phyloP scores from a whole-genome alignment of 345 rosid species.

The Cardamine resedifolia region DNA sequence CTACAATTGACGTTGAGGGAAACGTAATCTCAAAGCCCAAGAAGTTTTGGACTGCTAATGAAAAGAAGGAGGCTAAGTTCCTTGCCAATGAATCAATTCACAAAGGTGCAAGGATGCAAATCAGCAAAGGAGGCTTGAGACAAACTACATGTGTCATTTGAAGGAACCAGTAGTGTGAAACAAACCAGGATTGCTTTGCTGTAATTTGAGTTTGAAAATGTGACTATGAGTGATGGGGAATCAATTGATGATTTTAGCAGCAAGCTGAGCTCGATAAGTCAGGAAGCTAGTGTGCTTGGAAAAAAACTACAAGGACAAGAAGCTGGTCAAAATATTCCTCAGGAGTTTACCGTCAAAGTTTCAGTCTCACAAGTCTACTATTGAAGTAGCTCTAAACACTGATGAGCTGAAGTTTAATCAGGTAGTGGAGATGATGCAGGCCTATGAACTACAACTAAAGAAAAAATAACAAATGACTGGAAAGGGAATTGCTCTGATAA shows the following conservation, averaged over 20 bases:
- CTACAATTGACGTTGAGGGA: too few species aligned
- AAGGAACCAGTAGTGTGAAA: neutral
- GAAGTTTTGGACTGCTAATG: neutral
- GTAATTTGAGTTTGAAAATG: too few species aligned
- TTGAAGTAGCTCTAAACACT: neutral
- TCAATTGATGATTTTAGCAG: too few species aligned
- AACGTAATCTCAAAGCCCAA: too few species aligned
- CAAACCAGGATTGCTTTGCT: neutral
- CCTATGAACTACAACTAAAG: too few species aligned
- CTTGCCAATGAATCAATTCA: too few species aligned
- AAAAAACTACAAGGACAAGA: too few species aligned
- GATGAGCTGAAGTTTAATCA: too few species aligned
- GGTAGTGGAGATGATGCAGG: too few species aligned
- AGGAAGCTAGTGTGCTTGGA: neutral
- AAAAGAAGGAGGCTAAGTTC: neutral
- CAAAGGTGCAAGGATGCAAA: neutral
- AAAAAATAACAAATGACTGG: too few species aligned
- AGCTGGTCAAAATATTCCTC: neutral
- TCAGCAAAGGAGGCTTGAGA: neutral
- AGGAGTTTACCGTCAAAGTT: neutral
- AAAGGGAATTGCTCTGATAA: too few species aligned
- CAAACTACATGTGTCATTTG: neutral
- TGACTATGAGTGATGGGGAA: too few species aligned
- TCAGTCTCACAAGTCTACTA: neutral
- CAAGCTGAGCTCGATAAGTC: neutral